phyloP scores from a whole-genome alignment of 257 asterid genomes.

The Cinchona pubescens region DNA sequence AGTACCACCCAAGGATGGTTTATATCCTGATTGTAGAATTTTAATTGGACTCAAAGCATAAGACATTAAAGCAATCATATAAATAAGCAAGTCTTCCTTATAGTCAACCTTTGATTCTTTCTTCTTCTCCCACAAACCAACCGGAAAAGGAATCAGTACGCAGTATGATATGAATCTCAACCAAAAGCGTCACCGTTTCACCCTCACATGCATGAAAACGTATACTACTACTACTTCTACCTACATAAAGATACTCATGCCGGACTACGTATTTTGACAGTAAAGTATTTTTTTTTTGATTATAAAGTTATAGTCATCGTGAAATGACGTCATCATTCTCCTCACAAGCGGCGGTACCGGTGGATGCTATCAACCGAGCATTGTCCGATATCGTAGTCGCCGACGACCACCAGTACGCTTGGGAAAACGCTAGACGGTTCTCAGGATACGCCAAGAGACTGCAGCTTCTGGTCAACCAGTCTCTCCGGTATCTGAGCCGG shows the following conservation, averaged over 20 bases:
- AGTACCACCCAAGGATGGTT: no score
- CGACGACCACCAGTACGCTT: conserved; percentile 19
- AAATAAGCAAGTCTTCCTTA: conserved; percentile 2
- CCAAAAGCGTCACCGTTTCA: no score
- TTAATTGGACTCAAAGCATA: no score
- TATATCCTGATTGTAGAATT: no score
- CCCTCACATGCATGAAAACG: no score
- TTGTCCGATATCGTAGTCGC: conserved; percentile 9
- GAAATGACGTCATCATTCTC: conserved; percentile 19
- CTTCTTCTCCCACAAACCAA: neutral
- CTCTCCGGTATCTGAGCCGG: conserved; percentile 18
- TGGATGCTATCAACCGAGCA: conserved; percentile 12
- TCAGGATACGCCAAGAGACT: conserved; percentile 27
- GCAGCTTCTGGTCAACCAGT: conserved; percentile 21
- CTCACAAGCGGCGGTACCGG: conserved; percentile 17
- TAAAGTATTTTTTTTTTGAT: neutral
- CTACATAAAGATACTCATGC: neutral
- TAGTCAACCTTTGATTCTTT: conserved; percentile 9
- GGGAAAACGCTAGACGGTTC: conserved; percentile 31
- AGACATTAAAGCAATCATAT: no score
- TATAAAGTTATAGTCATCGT: neutral
- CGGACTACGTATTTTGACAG: neutral
- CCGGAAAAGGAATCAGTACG: no score
- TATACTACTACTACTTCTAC: neutral
- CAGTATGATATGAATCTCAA: no score